Base-by-base conservation (phyloP, 2,329 filamentous ascomycete species). In the Ophiocordyceps unilateralis region DNA sequence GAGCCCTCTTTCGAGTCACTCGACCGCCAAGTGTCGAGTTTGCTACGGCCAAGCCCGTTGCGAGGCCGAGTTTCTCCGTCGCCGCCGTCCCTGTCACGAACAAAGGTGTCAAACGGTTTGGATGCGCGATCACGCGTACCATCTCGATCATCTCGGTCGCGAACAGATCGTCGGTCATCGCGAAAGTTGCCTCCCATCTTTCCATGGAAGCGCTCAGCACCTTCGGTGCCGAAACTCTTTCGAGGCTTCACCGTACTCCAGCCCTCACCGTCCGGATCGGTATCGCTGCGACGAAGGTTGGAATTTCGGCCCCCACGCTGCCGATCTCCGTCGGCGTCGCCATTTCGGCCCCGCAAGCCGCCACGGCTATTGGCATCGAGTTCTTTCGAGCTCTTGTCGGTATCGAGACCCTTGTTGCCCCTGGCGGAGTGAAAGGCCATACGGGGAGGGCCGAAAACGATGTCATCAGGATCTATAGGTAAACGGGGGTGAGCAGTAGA, bases 381-480 rank as follows among this genome's bases (percentile, higher is more conserved):
- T 41, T 75, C 72, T 51, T 72, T 76, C 21, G 55, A 47, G 3
- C 62, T 55, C 50, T 74, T 77, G 23, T 79, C 71, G 23, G 63
- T 64, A 41, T 76, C 73, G 41, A 68, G 62, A 14, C 63, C 61
- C 46, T 69, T 67, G 43, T 61, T 58, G 21, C 74, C 67, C 45
- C 82, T 83, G 20, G 81, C 74, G 1, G 87, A 93, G 43, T 84
- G 76, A 60, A 95, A 94, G 39, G 78, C 76, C 40, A 78, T 84
- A 59, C 84, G 83, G 2, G 87, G 84, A 19, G 87, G 87, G 14
- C 84, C 87, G 45, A 94, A 81, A 45, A 91, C 73, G 45, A 93
- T 82, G 49, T 93, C 86, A 53, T 93, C 88, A 53, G 74, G 65
- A 58, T 75, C 77, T 82, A 50, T 28, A 15, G 9, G 7, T 6